Percentiles rank a stretch among this genome's conserved stretches.
Conservation (phyloP, 495 filamentous ascomycete genomes). For the Hyaloscypha hepaticicola region DNA sequence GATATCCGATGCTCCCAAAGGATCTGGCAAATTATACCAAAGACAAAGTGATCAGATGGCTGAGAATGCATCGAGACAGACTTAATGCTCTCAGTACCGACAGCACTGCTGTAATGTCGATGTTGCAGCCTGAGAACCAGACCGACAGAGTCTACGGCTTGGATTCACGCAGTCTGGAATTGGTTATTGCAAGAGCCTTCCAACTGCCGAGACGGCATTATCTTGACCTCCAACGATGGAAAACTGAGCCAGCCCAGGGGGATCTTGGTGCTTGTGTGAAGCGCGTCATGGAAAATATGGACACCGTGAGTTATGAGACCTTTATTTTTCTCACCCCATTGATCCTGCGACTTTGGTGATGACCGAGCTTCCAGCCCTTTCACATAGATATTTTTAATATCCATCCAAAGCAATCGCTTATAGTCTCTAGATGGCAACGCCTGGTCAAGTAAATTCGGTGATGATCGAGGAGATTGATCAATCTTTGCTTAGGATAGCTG, state of each 20-base stretch:
- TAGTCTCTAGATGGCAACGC: slow-evolving; percentile 17
- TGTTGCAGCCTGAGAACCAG: slow-evolving; percentile 70
- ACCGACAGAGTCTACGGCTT: slow-evolving; percentile 74
- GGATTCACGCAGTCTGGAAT: slow-evolving; percentile 56
- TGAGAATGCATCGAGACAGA: slow-evolving; percentile 49
- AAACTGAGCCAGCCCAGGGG: slow-evolving; percentile 47
- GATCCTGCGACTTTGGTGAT: neutral
- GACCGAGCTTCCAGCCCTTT: neutral
- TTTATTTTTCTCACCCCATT: neutral
- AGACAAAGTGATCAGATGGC: slow-evolving; percentile 54
- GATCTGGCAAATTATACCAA: slow-evolving; percentile 37
- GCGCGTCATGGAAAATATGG: slow-evolving; percentile 60
- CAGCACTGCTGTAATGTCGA: slow-evolving; percentile 62
- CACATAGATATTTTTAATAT: slow-evolving; percentile 17
- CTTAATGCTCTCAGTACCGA: slow-evolving; percentile 54
- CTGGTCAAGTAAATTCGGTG: slow-evolving; percentile 40
- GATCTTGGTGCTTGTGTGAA: slow-evolving; percentile 73
- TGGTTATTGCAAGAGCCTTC: slow-evolving; percentile 62
- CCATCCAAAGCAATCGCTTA: slow-evolving; percentile 33
- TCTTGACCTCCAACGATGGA: slow-evolving; percentile 63
- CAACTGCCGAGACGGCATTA: slow-evolving; percentile 57
- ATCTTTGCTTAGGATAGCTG: slow-evolving; percentile 61
- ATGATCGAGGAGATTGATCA: slow-evolving; percentile 75
- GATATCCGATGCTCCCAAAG: slow-evolving; percentile 35
- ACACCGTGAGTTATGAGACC: slow-evolving; percentile 43